Conservation (phyloP, 2,329 filamentous ascomycete genomes). For the Ceratocystis eucalypticola region DNA sequence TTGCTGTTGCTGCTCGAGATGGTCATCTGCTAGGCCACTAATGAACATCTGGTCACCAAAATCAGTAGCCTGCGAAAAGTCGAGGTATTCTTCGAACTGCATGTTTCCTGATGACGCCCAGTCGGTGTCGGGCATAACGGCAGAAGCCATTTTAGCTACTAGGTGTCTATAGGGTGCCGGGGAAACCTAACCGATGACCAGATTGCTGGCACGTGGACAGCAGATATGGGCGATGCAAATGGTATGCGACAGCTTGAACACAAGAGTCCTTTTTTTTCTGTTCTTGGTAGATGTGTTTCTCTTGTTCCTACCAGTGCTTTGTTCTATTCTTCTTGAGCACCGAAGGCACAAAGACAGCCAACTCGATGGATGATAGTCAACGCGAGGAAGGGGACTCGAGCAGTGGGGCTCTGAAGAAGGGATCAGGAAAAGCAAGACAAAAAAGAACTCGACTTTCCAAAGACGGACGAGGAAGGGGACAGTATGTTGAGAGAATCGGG, state of each 20-base stretch:
- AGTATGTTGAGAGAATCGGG: background rate
- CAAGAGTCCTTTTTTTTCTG: too few species aligned
- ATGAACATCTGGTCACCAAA: conserved; percentile 12
- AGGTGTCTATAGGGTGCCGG: too few species aligned
- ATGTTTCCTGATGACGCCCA: conserved; percentile 1
- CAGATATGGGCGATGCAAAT: too few species aligned
- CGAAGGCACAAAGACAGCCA: too few species aligned
- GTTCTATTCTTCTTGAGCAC: background rate
- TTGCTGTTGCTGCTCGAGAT: background rate
- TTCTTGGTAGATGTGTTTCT: too few species aligned
- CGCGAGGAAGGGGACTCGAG: background rate
- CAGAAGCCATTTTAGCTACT: background rate
- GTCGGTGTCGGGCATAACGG: background rate
- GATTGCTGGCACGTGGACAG: too few species aligned
- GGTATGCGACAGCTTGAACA: too few species aligned
- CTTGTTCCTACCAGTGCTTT: background rate
- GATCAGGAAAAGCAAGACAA: background rate
- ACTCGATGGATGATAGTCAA: background rate
- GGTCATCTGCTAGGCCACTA: background rate
- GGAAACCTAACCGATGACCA: too few species aligned
- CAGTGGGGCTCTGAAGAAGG: background rate
- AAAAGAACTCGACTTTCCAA: background rate
- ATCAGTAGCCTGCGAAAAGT: conserved; percentile 4
- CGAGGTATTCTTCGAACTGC: conserved; percentile 3
- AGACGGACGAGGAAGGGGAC: background rate